A percentile compares a stretch with the other conserved stretches of the same genome.
Conservation (phyloP, 176 grass and related monocot species). For the Aegilops longissima region DNA sequence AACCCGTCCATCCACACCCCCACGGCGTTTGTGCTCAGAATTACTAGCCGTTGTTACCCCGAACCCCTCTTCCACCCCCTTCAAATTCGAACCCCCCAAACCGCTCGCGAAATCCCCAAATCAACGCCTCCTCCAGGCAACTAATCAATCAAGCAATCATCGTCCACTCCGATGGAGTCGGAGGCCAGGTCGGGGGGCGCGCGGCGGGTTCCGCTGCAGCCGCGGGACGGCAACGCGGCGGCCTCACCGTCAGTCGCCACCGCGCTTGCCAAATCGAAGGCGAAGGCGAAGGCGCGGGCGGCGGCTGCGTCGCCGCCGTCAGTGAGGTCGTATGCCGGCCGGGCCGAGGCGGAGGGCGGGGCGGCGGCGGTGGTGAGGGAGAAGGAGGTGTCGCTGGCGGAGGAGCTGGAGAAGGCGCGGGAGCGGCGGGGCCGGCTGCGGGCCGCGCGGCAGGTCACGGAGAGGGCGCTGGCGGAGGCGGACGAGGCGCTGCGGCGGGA, state of each 20-base stretch:
- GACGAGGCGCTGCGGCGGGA: slow-evolving; percentile 2
- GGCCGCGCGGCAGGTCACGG: slow-evolving; percentile 28
- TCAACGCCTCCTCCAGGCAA: neutral
- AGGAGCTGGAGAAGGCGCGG: slow-evolving; percentile 51
- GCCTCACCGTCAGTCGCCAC: neutral
- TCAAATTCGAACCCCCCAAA: slow-evolving; percentile 38
- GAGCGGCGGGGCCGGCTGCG: slow-evolving; percentile 31
- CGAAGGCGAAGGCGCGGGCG: neutral
- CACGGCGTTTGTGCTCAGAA: too few relatives aligned
- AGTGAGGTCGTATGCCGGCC: neutral
- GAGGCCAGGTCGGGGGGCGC: slow-evolving; percentile 6
- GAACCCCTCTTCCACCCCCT: neutral
- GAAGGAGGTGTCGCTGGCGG: slow-evolving; percentile 41
- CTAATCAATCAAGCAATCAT: too few relatives aligned
- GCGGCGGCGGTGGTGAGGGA: neutral
- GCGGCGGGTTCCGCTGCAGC: slow-evolving; percentile 43
- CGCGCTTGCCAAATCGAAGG: neutral
- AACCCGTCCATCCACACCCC: neutral
- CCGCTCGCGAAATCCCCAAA: neutral
- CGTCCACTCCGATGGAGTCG: neutral
- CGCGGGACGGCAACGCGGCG: slow-evolving; percentile 41
- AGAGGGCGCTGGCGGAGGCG: neutral
- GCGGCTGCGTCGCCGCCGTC: neutral
- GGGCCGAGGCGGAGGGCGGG: neutral
- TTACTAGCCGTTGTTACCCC: slow-evolving; percentile 39